Base-by-base conservation (phyloP, 176 grass and related monocot genomes). In the Aechmea fasciata region DNA sequence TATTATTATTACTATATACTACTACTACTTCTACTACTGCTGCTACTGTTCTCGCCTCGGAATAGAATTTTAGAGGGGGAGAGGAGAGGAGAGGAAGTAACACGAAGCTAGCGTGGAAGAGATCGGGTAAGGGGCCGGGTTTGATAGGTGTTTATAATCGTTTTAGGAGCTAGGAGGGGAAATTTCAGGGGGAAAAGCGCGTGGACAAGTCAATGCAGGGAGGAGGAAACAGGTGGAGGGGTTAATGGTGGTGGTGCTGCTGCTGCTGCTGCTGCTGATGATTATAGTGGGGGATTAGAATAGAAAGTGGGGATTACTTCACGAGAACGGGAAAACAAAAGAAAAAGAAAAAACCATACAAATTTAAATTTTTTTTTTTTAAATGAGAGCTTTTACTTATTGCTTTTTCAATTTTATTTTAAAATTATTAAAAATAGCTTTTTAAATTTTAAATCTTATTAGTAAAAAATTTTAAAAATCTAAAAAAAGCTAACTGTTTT, bases 111-210 rank as follows among this genome's bases (percentile, higher is more conserved):
- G 33, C 6, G 33, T 1, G 33, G 33, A 18, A 18, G 55, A 61
- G 52, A 55, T 55, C 11, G n/a, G 55, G 7, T 18, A 8, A 61
- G 55, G 55, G 55, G 17, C 17, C 33, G 33, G 33, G 33, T 41
- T 41, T 41, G 33, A 41, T 41, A 7, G 2, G 25, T 26, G 15
- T 20, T 10, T 20, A 22, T 57, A 57, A 57, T 57, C 20, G 19
- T 8, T 11, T 18, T 61, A 61, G 54, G 54, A 57, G 22, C 22
- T 23, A 23, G 55, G 55, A 18, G 55, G 22, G n/a, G 77, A 18
- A 51, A 57, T 8, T 50, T 47, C 48, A 52, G 54, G 51, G 51
- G 51, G 28, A 68, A 79, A 72, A 72, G 24, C 77, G 77, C 49
- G 77, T 79, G 15, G 9, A 72, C 12, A 62, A 11, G 19, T 57